phyloP scores from a whole-genome alignment of 192 early-diverging fungal species.

The Mortierella claussenii region DNA sequence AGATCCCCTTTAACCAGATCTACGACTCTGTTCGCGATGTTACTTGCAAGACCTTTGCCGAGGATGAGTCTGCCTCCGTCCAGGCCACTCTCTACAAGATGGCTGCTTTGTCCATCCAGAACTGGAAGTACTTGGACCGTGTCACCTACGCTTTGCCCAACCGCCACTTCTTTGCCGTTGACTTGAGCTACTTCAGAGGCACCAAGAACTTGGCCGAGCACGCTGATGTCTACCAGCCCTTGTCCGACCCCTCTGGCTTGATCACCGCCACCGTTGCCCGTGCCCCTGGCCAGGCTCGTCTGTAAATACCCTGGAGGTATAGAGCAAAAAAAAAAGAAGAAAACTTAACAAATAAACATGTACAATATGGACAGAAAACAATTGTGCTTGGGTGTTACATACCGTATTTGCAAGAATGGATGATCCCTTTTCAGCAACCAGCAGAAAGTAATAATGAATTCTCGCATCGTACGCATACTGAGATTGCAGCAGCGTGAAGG shows the following conservation, averaged over 20 bases:
- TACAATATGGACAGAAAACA: too few species aligned
- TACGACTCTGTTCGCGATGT: constrained; percentile 68
- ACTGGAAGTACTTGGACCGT: constrained; percentile 68
- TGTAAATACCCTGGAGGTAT: constrained; percentile 6
- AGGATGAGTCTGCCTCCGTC: constrained; percentile 80
- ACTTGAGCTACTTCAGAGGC: constrained; percentile 73
- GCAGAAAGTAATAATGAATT: too few species aligned
- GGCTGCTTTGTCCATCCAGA: constrained; percentile 70
- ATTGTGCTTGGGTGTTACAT: too few species aligned
- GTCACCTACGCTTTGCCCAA: constrained; percentile 81
- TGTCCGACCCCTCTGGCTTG: constrained; percentile 77
- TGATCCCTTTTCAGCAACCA: too few species aligned
- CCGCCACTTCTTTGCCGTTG: constrained; percentile 80
- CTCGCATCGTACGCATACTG: not conserved
- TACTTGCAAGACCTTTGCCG: constrained; percentile 78
- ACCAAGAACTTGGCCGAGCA: constrained; percentile 75
- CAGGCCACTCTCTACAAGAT: constrained; percentile 86
- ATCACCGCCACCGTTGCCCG: constrained; percentile 79
- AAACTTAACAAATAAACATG: constrained; percentile 19
- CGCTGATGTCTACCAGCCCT: constrained; percentile 77
- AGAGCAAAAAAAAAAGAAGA: not conserved
- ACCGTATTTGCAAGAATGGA: too few species aligned
- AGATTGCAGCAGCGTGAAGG: too few species aligned
- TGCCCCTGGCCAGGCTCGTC: constrained; percentile 23
- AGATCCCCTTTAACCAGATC: constrained; percentile 64